Evolutionary conservation across 1,284 basidiomycete species (phyloP), one percentile per base, ranked within the genome.

Genomic region (Apiotrichum laibachii): DNA sequence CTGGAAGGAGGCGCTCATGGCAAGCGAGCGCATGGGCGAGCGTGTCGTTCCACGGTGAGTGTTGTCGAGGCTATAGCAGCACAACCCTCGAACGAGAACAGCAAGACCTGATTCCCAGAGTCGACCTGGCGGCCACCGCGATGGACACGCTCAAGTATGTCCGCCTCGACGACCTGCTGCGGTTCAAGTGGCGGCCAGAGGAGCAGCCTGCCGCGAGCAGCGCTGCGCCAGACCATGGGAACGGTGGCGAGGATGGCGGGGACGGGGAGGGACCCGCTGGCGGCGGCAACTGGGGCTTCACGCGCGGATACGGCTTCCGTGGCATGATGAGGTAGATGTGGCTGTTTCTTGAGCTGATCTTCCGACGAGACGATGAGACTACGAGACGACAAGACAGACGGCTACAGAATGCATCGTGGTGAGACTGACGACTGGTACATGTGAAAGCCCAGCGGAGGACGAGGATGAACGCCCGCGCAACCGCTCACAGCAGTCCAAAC

Each of bases 1-100:
- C 44, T 78, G 76, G 76, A 76, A 76, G 62, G 74, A 78, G 57
- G 76, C 76, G 2, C 57, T 78, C 16, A 42, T 69, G 8, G 76
- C 76, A 0, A 72, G 71, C n/a, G 64, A 67, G 47, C 59, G 53
- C 8, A 61, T 73, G 4, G 75, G 74, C n/a, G 67, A 69, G 12
- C 62, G 57, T 35, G 67, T 78, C 21, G 76, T 78, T 0, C 76
- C 76, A 2, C 64, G 61, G 74, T 76, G 40, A 53, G 69, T 61
- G 37, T 50, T 50, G 34, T 21, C 16, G 31, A 40, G 22, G 11
- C 42, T 18, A n/a, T 62, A 49, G 67, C 60, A 5, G 26, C 26
- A 3, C 26, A 31, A 31, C 26, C 3, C 26, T 31, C 26, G 26
- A 3, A 31, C 7, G 26, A 7, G 26, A 31, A 31, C 26, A 31